phyloP scores from a whole-genome alignment of 139 green algal genomes.

The Diplosphaera chodatii region DNA sequence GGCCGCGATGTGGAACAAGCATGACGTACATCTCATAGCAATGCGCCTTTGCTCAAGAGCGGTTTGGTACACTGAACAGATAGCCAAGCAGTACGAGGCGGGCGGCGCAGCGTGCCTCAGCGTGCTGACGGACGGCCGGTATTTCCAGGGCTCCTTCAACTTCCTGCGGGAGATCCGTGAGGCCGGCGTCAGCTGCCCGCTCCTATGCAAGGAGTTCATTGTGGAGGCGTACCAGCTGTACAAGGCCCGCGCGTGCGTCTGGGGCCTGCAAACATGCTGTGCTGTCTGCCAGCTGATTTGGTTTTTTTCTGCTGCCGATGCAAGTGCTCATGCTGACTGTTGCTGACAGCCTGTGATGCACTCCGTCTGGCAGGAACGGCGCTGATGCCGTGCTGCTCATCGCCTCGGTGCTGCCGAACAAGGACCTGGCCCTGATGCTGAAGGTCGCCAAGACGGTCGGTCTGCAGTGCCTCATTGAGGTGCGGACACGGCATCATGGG shows the following conservation, averaged over 20 bases:
- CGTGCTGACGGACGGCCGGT: conserved; percentile 95
- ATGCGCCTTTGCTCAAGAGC: neutral
- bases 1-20: too few relatives aligned
- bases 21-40: too few relatives aligned
- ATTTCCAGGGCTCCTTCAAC: conserved; percentile 85
- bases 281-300: neutral
- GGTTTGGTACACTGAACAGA: too few relatives aligned
- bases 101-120: conserved; percentile 93
- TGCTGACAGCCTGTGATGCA: too few relatives aligned
- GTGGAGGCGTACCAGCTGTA: conserved; percentile 94
- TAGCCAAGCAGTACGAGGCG: conserved; percentile 85
- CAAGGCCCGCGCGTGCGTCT: conserved; percentile 26
- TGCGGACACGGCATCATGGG: too few relatives aligned
- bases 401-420: conserved; percentile 92
- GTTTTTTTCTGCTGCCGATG: too few relatives aligned
- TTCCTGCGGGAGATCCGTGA: conserved; percentile 68
- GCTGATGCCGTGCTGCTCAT: conserved; percentile 97
- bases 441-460: conserved; percentile 63
- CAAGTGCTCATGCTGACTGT: too few relatives aligned
- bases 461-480: conserved; percentile 74
- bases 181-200: conserved; percentile 77
- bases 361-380: conserved; percentile 44
- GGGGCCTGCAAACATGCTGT: too few relatives aligned
- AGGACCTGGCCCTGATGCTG: conserved; percentile 86
- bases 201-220: conserved; percentile 99